These are phyloP conservation scores for Verticillium nubilum DNA, from an alignment of 2,329 filamentous ascomycete genomes.

Conservation along the genomic window DNA sequence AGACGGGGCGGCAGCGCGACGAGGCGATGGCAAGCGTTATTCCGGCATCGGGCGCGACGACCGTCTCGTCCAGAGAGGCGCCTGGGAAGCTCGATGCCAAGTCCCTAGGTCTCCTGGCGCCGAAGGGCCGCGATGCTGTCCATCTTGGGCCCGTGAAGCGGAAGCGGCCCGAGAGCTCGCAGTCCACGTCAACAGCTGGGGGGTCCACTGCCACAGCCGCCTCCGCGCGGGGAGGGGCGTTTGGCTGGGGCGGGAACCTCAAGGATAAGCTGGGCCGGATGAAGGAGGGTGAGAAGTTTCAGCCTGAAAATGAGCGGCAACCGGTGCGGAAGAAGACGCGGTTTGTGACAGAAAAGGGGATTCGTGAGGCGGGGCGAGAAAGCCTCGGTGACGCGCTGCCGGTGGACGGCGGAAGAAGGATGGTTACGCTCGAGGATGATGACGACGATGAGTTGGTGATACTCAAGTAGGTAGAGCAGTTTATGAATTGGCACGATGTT, in stretches of 20 bases:
- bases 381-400: constrained; percentile 55
- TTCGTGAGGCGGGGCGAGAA: constrained; percentile 70
- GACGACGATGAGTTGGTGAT: constrained; percentile 48
- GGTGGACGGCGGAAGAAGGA: constrained; percentile 15
- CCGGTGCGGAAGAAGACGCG: constrained; percentile 67
- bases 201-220: constrained; percentile 6
- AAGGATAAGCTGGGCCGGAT: constrained; percentile 53
- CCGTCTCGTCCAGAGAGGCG: constrained; percentile 14
- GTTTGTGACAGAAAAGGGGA: constrained; percentile 74
- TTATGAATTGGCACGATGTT: neutral
- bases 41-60: constrained; percentile 4
- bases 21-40: constrained; percentile 7
- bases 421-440: constrained; percentile 29
- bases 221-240: constrained; percentile 8
- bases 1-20: constrained; percentile 13
- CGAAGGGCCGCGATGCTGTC: constrained; percentile 35
- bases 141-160: constrained; percentile 56
- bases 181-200: constrained; percentile 23
- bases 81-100: constrained; percentile 34
- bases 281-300: constrained; percentile 53
- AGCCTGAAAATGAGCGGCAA: constrained; percentile 21
- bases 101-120: constrained; percentile 34
- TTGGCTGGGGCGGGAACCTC: constrained; percentile 55
- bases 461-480: constrained; percentile 20
- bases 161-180: constrained; percentile 49